Evolutionary conservation across 2,329 filamentous ascomycete species (phyloP).

Genomic region (Colletotrichum truncatum): DNA sequence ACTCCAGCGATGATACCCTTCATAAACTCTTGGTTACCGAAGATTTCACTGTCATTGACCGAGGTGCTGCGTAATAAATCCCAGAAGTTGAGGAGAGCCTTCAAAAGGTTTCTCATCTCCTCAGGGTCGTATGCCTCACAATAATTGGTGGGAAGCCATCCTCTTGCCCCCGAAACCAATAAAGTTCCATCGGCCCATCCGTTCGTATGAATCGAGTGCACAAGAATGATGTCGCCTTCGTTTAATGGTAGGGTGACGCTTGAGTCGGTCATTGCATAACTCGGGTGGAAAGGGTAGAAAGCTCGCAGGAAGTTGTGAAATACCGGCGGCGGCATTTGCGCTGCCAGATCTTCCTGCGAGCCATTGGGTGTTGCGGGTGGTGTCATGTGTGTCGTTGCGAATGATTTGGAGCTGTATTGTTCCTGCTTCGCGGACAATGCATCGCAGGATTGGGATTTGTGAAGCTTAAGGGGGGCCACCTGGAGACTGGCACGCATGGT

Average conservation of each 20-base stretch:
- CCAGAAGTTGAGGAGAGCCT: constrained; percentile 91
- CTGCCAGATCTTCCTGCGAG: constrained; percentile 67
- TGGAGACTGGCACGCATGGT: constrained; percentile 66
- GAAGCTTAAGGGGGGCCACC: constrained; percentile 67
- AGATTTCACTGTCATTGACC: constrained; percentile 79
- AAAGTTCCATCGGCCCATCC: constrained; percentile 98
- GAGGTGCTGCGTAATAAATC: constrained; percentile 84
- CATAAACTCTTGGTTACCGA: constrained; percentile 93
- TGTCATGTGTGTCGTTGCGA: constrained; percentile 72
- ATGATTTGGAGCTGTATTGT: constrained; percentile 48
- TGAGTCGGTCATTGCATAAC: constrained; percentile 78
- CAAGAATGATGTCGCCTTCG: constrained; percentile 90
- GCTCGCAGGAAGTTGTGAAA: constrained; percentile 97
- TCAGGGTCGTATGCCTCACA: constrained; percentile 94
- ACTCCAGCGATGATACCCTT: constrained; percentile 94
- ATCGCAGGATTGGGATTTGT: constrained; percentile 48
- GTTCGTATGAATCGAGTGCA: constrained; percentile 97
- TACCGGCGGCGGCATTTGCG: constrained; percentile 63
- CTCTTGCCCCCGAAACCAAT: constrained; percentile 83
- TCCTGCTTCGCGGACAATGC: constrained; percentile 37
- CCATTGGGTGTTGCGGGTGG: constrained; percentile 79
- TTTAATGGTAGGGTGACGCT: constrained; percentile 90
- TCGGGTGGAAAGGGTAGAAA: constrained; percentile 91
- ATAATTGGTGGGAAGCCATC: constrained; percentile 98
- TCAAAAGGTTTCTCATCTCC: constrained; percentile 84